phyloP scores from a whole-genome alignment of 192 early-diverging fungal genomes.

The Backusella macrospora region DNA sequence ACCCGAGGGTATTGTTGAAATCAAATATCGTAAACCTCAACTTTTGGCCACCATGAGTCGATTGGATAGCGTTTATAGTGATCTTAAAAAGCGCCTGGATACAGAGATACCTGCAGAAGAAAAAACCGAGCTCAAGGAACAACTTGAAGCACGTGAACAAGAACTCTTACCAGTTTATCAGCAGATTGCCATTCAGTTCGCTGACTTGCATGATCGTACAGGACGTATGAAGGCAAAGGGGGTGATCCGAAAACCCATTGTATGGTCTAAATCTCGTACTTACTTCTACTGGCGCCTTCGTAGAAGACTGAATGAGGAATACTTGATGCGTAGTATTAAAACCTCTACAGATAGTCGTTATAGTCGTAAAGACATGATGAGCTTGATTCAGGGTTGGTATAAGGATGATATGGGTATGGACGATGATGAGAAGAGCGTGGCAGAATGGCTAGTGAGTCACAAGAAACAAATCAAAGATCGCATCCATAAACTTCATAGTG shows the following conservation, averaged over 20 bases:
- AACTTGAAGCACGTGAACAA: conserved; percentile 80
- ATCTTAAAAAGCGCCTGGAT: conserved; percentile 66
- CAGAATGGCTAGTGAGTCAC: conserved; percentile 62
- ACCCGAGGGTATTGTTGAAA: conserved; percentile 96
- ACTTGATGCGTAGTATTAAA: conserved; percentile 61
- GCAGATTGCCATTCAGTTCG: conserved; percentile 95
- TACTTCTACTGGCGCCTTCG: conserved; percentile 94
- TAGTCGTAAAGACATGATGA: conserved; percentile 54
- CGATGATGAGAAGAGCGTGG: conserved; percentile 44
- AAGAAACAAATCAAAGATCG: conserved; percentile 36
- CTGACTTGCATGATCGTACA: conserved; percentile 95
- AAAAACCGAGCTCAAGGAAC: conserved; percentile 66
- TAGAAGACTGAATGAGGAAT: conserved; percentile 80
- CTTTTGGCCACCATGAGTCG: conserved; percentile 91
- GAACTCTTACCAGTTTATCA: conserved; percentile 88
- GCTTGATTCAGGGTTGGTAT: conserved; percentile 68
- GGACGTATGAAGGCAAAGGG: conserved; percentile 96
- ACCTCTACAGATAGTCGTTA: conserved; percentile 46
- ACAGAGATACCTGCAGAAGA: conserved; percentile 56
- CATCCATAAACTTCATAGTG: conserved; percentile 33
- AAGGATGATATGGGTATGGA: conserved; percentile 55
- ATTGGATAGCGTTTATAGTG: conserved; percentile 75
- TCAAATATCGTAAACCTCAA: conserved; percentile 96
- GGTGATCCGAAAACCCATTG: conserved; percentile 76
- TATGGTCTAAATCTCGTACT: conserved; percentile 76